phyloP scores from a whole-genome alignment of 2,329 filamentous ascomycete species.

The Monilinia vaccinii-corymbosi region DNA sequence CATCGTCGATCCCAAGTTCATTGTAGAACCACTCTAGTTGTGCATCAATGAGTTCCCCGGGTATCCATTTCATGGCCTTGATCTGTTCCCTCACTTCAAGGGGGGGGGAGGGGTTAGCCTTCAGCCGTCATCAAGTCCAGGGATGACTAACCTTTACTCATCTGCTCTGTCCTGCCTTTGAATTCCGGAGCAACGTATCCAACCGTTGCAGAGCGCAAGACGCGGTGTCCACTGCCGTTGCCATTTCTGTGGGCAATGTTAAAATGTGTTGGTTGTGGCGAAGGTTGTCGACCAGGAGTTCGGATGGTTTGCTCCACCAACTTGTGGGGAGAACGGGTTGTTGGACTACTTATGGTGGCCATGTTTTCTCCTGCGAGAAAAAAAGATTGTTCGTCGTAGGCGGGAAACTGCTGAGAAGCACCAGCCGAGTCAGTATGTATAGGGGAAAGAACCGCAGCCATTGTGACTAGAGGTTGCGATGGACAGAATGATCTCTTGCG shows the following conservation, averaged over 20 bases:
- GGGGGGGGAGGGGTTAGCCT: slow-evolving; percentile 16
- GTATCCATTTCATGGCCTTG: slow-evolving; percentile 63
- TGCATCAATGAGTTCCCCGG: slow-evolving; percentile 68
- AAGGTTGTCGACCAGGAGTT: slow-evolving; percentile 42
- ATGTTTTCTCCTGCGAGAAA: slow-evolving; percentile 16
- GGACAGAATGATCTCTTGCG: neutral
- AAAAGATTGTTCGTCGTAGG: slow-evolving; percentile 12
- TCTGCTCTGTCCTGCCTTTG: slow-evolving; percentile 78
- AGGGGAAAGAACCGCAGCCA: slow-evolving; percentile 7
- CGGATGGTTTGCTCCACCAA: slow-evolving; percentile 23
- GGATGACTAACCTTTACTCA: slow-evolving; percentile 23
- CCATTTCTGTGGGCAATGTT: slow-evolving; percentile 54
- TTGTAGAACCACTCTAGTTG: slow-evolving; percentile 98
- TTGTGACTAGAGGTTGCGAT: slow-evolving; percentile 1
- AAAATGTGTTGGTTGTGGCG: slow-evolving; percentile 81
- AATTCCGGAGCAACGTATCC: slow-evolving; percentile 95
- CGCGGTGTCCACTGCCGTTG: slow-evolving; percentile 52
- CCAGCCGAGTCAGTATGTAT: slow-evolving; percentile 10
- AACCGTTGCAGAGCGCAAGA: slow-evolving; percentile 79
- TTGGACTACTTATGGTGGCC: slow-evolving; percentile 14
- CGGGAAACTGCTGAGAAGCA: slow-evolving; percentile 9
- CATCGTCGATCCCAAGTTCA: slow-evolving; percentile 94
- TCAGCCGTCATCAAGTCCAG: neutral
- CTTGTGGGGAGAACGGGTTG: slow-evolving; percentile 15
- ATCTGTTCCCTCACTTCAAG: slow-evolving; percentile 62